A percentile compares a stretch with the other conserved stretches of the same genome.
Evolutionary conservation across 2,329 filamentous ascomycete genomes (phyloP).

Genomic region (Acrocalymma vagum): DNA sequence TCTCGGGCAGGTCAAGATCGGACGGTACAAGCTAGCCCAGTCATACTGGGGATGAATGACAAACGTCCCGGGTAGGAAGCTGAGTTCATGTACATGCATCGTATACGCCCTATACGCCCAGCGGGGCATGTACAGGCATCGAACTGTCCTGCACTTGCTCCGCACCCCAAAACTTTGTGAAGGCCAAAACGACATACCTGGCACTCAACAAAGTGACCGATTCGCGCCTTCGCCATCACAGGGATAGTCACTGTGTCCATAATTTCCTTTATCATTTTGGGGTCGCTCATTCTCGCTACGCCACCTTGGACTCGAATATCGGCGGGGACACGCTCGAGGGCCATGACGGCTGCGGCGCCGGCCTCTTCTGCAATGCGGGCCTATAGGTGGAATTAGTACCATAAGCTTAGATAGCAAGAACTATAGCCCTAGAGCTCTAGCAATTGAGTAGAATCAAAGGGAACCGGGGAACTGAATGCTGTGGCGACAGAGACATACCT

Average conservation of each 20-base stretch:
- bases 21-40: no score
- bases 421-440: no score
- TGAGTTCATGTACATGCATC: no score
- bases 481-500: conserved; percentile 55
- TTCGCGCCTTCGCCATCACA: conserved; percentile 98
- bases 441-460: not conserved
- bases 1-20: conserved; percentile 1
- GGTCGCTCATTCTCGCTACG: conserved; percentile 97
- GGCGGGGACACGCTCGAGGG: conserved; percentile 94
- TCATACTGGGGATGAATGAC: no score
- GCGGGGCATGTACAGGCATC: no score
- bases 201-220: conserved; percentile 98
- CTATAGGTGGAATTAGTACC: conserved; percentile 52
- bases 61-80: no score
- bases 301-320: conserved; percentile 94
- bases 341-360: conserved; percentile 96
- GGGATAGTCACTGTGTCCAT: conserved; percentile 95
- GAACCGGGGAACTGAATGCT: not conserved
- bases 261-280: conserved; percentile 92
- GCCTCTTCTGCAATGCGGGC: conserved; percentile 97
- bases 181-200: conserved; percentile 61
- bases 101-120: no score
- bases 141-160: no score
- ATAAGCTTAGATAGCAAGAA: no score
- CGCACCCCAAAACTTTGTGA: no score